Evolutionary conservation across 805 yeast species (phyloP).

Genomic region (Starmerella floricola): DNA sequence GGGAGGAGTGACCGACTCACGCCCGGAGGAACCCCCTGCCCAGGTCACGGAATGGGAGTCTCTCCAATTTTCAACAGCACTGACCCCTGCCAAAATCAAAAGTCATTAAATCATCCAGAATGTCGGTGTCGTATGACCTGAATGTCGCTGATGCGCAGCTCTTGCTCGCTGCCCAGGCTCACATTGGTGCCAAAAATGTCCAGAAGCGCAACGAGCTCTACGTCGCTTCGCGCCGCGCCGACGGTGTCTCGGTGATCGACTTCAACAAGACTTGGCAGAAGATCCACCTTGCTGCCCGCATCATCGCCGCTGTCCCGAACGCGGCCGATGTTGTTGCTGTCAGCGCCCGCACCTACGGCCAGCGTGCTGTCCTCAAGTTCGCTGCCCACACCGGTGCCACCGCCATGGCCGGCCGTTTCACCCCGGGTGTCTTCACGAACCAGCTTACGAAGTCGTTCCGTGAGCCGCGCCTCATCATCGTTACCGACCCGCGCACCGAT

Average conservation of each 20-base stretch:
- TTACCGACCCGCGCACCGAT: constrained; percentile 99
- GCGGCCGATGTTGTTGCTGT: constrained; percentile 97
- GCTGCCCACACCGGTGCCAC: constrained; percentile 99
- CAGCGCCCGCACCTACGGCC: constrained; percentile 98
- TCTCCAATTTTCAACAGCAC: constrained; percentile 1
- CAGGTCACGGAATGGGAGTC: not conserved
- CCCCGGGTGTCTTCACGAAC: constrained; percentile 99
- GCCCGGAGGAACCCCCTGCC: not conserved
- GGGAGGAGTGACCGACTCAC: too few relatives aligned
- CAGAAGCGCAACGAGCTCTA: constrained; percentile 46
- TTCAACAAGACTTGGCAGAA: constrained; percentile 99
- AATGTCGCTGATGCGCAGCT: constrained; percentile 98
- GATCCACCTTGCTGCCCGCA: constrained; percentile 98
- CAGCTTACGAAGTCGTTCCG: constrained; percentile 99
- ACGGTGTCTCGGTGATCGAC: constrained; percentile 98
- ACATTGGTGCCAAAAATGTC: constrained; percentile 99
- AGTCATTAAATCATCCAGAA: constrained; percentile 1
- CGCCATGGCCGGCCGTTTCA: constrained; percentile 99
- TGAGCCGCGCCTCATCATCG: constrained; percentile 99
- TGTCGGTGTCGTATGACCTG: constrained; percentile 32
- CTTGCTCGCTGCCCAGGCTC: constrained; percentile 98
- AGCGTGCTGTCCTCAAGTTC: constrained; percentile 98
- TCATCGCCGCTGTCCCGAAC: constrained; percentile 98
- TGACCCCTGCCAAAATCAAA: not conserved
- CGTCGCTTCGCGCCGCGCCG: constrained; percentile 52